Base-by-base conservation (phyloP, 2,329 filamentous ascomycete species). In the Apiospora kogelbergensis region DNA sequence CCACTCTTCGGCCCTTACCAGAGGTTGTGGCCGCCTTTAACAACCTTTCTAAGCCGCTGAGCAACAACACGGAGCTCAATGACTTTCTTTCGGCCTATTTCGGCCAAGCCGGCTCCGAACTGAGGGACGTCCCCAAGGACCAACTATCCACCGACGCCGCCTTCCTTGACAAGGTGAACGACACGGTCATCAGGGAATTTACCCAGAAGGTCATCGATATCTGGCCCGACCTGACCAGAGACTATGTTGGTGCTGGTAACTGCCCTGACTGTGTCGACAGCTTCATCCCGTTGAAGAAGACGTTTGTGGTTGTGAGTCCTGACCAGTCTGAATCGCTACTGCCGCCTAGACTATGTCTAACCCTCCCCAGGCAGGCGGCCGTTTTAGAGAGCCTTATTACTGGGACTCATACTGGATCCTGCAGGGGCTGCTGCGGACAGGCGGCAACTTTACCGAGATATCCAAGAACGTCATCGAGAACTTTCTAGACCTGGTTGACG, bases 371-470 rank as follows among this genome's bases (percentile, higher is more conserved):
- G 66, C 66, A 30, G 65, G 65, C 26, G 65, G 53, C 33, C 46
- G 90, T 40, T 92, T 92, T 81, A 84, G 90, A 42, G 90, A 92
- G 78, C 85, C 88, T 1, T 92, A 92, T 76, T 92, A 92, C 77
- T 92, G 90, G 90, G 89, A 92, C 77, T 89, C 88, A 41, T 91
- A 87, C 80, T 91, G 88, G 89, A 90, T 91, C 65, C 73, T 92
- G 63, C 86, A 90, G 78, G 90, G 90, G 30, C 82, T 92, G 30
- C 79, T 92, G 42, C 85, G 90, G 63, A 91, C 89, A 0, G 85
- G 88, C 20, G 90, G 90, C 45, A 85, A 85, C 60, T 92, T 91
- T 71, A 85, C 86, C 7, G 78, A 87, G 42, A 90, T 92, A 70
- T 86, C 89, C 4, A 84, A 84, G 76, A 91, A 92, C 78, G 90